Evolutionary conservation across 2,329 filamentous ascomycete genomes (phyloP), one percentile per base, ranked within the genome.

Genomic region (Ilyonectria sp.): DNA sequence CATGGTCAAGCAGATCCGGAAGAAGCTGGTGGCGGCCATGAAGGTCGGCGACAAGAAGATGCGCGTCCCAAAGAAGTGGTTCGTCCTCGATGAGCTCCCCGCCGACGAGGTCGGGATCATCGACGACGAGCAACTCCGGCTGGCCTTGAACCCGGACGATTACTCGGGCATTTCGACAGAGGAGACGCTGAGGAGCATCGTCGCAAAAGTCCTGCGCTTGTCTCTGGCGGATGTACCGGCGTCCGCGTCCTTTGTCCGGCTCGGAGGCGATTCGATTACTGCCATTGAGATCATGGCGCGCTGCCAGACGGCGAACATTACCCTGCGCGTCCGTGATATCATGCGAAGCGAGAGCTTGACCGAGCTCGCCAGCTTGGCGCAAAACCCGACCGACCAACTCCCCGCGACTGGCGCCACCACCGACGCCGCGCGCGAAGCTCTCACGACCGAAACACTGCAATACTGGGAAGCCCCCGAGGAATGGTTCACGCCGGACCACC

Each of bases 261-360:
- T 62, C 7, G 85, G 85, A 11, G 85, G 85, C 26, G 83, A 86
- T 70, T 86, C 85, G 0, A 80, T 86, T 2, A 70, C 79, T 1
- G 85, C 85, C 2, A 88, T 87, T 82, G 83, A 46, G 75, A 78
- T 35, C 75, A 81, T 44, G 81, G 80, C 1, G 70, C 85, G 37
- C 66, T 76, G 10, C 63, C 86, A 31, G 82, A 78, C 3, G 84
- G 87, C 1, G 81, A 82, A 2, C 79, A 83, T 37, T 80, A 86
- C 33, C 86, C 86, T 43, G 26, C 60, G 44, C 56, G 60, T 56
- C 58, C 61, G 54, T 46, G 61, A 62, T 44, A 62, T 62, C 19
- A 55, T 62, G 59, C 59, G 59, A 49, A 19, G 49, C 29, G 59
- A 62, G 49, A 62, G 37, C n/a, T 21, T 62, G 59, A 31, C 59